A percentile compares a stretch with the other conserved stretches of the same genome.
phyloP scores from a whole-genome alignment of 2,329 filamentous ascomycete species.

The Coniochaeta sp. region DNA sequence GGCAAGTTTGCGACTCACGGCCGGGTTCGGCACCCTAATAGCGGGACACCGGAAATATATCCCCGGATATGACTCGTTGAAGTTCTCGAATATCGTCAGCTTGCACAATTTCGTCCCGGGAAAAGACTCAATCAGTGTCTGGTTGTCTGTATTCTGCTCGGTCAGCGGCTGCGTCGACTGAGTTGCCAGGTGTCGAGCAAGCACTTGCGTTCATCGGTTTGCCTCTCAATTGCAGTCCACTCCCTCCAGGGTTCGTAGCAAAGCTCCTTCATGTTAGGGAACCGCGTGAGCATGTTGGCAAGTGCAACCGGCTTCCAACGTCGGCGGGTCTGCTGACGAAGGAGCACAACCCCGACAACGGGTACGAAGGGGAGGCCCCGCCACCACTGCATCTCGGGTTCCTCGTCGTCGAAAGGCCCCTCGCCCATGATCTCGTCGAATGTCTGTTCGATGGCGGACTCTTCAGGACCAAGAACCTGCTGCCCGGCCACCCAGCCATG shows the following conservation, averaged over 20 bases:
- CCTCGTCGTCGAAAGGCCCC: slow-evolving; percentile 12
- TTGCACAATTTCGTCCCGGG: neutral
- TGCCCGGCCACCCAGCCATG: slow-evolving; percentile 14
- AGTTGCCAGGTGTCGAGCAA: slow-evolving; percentile 2
- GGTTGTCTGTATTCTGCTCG: neutral
- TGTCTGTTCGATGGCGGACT: slow-evolving; percentile 9
- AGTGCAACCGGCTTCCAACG: slow-evolving; percentile 18
- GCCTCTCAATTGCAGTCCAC: slow-evolving; percentile 10
- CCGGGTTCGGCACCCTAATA: slow-evolving; percentile 10
- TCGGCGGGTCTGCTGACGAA: slow-evolving; percentile 21
- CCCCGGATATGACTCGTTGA: slow-evolving; percentile 20
- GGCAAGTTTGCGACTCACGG: slow-evolving; percentile 13
- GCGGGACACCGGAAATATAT: slow-evolving; percentile 6
- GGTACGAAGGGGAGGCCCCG: slow-evolving; percentile 15
- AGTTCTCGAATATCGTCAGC: slow-evolving; percentile 19
- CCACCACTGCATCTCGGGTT: slow-evolving; percentile 17
- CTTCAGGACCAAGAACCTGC: slow-evolving; percentile 8
- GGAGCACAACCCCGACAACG: slow-evolving; percentile 19
- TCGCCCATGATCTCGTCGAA: slow-evolving; percentile 12
- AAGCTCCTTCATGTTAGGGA: slow-evolving; percentile 19
- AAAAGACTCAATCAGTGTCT: slow-evolving; percentile 1
- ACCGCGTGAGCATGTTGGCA: slow-evolving; percentile 18
- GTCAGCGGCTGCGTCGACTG: neutral
- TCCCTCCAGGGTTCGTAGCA: slow-evolving; percentile 23
- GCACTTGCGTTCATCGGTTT: slow-evolving; percentile 6